These are phyloP conservation scores for Xylaria sp. DNA, from an alignment of 495 filamentous ascomycete species.

Conservation along the genomic window DNA sequence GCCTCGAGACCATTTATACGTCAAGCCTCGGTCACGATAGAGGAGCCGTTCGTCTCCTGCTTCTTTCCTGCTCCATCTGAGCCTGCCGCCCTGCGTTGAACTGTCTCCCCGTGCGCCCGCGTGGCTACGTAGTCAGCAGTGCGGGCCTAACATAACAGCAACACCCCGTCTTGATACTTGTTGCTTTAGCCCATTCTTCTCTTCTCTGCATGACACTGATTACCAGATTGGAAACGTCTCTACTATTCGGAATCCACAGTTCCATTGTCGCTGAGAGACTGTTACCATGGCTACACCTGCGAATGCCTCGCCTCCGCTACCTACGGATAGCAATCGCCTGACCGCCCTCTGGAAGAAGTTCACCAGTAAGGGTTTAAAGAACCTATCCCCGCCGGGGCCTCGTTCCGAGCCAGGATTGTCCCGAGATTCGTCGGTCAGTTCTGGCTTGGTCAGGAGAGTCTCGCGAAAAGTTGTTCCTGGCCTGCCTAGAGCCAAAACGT, in stretches of 20 bases:
- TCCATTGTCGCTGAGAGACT: constrained; percentile 12
- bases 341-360: constrained; percentile 43
- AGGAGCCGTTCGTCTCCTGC: constrained; percentile 6
- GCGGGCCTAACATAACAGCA: constrained; percentile 17
- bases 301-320: constrained; percentile 24
- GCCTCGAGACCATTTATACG: constrained; percentile 15
- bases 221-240: constrained; percentile 10
- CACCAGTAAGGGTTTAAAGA: constrained; percentile 39
- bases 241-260: constrained; percentile 16
- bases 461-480: constrained; percentile 80
- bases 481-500: constrained; percentile 75
- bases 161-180: constrained; percentile 19
- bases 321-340: constrained; percentile 37
- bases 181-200: constrained; percentile 18
- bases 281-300: constrained; percentile 21
- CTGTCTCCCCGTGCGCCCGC: not conserved
- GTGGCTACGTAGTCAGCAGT: constrained; percentile 15
- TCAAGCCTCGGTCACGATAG: constrained; percentile 23
- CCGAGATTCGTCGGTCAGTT: constrained; percentile 38
- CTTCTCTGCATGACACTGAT: constrained; percentile 18
- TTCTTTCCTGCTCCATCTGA: constrained; percentile 10
- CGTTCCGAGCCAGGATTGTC: constrained; percentile 38
- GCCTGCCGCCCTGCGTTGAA: constrained; percentile 18
- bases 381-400: constrained; percentile 27
- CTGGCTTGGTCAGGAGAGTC: constrained; percentile 60